A percentile compares a stretch with the other conserved stretches of the same genome.
Conservation (phyloP, 495 filamentous ascomycete genomes). For the Pyrenopolyporus hunteri region DNA sequence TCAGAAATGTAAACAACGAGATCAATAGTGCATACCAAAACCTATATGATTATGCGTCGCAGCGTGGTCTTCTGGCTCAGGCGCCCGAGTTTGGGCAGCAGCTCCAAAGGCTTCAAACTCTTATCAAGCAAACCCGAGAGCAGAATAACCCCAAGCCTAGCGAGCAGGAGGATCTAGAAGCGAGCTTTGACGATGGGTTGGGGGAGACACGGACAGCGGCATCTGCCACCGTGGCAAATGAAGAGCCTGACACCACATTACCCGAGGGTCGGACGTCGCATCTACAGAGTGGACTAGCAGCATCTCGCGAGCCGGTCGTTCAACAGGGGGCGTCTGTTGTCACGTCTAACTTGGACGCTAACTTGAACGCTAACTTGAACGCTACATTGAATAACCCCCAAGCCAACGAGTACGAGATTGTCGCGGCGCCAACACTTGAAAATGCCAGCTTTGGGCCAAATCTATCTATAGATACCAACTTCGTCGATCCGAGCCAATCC, state of each 20-base stretch:
- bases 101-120: conserved; percentile 43
- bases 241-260: conserved; percentile 2
- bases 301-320: conserved; percentile 39
- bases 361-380: conserved; percentile 6
- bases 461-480: conserved; percentile 10
- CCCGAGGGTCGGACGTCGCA: conserved; percentile 5
- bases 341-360: conserved; percentile 1
- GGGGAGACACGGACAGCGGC: not conserved
- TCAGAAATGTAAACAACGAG: conserved; percentile 70
- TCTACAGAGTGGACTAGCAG: conserved; percentile 34
- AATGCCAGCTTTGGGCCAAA: conserved; percentile 46
- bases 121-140: conserved; percentile 43
- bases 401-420: conserved; percentile 39
- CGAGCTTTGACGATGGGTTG: conserved; percentile 14
- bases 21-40: conserved; percentile 75
- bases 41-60: conserved; percentile 66
- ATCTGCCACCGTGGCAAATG: not conserved
- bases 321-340: not conserved
- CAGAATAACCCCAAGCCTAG: conserved; percentile 28
- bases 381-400: conserved; percentile 6
- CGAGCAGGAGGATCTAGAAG: conserved; percentile 18
- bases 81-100: conserved; percentile 58
- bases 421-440: conserved; percentile 43
- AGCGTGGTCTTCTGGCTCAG: conserved; percentile 57
- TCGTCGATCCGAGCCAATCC: conserved; percentile 17